Evolutionary conservation across 306 rosid species (phyloP).

Genomic region (Alnus rubra): DNA sequence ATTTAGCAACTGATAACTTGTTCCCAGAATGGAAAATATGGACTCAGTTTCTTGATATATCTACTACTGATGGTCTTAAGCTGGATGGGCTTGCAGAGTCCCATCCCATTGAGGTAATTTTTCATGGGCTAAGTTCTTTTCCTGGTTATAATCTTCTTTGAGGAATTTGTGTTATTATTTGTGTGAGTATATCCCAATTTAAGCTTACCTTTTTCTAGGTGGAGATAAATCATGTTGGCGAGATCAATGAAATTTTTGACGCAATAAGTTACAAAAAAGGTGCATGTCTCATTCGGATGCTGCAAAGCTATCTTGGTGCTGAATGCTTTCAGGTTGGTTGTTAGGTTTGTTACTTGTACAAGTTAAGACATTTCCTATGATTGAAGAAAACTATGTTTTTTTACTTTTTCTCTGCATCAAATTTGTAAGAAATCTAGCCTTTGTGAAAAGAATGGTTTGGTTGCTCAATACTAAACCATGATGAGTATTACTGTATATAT

Average conservation of each 20-base stretch:
- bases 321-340: conserved; percentile 80
- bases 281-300: conserved; percentile 93
- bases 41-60: conserved; percentile 87
- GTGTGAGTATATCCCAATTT: conserved; percentile 7
- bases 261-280: conserved; percentile 92
- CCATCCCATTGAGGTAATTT: conserved; percentile 88
- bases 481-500: no score
- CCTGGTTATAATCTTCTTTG: conserved; percentile 5
- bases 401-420: no score
- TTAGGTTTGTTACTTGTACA: conserved; percentile 14
- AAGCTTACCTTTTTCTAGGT: conserved; percentile 57
- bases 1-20: conserved; percentile 79
- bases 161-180: conserved; percentile 12
- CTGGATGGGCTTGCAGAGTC: conserved; percentile 92
- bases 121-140: conserved; percentile 10
- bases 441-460: no score
- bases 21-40: conserved; percentile 96
- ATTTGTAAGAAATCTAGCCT: no score
- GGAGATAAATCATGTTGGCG: conserved; percentile 83
- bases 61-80: conserved; percentile 72
- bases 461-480: no score
- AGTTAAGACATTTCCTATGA: not conserved
- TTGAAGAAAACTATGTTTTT: not conserved
- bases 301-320: conserved; percentile 94
- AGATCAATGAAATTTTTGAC: conserved; percentile 93